Percentiles rank a stretch among this genome's conserved stretches.
Evolutionary conservation across 2,329 filamentous ascomycete species (phyloP).

Genomic region (Clonostachys byssicola): DNA sequence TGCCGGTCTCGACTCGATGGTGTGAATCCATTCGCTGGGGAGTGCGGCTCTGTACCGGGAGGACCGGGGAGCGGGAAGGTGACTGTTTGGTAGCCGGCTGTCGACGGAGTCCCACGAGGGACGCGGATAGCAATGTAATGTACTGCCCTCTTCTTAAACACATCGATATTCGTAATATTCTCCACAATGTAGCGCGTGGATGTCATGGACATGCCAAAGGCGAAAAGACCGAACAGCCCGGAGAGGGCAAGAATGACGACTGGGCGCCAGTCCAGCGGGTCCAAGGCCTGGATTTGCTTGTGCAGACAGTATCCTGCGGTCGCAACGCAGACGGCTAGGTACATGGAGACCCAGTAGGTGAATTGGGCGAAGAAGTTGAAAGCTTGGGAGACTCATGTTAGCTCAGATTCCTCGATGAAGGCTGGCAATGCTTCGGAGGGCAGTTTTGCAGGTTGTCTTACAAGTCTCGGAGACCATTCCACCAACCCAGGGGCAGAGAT

Average conservation of each 20-base stretch:
- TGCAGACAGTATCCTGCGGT: constrained; percentile 61
- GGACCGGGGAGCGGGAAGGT: constrained; percentile 50
- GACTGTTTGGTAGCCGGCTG: constrained; percentile 43
- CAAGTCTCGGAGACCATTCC: constrained; percentile 83
- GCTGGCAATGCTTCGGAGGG: not conserved
- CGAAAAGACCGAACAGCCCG: constrained; percentile 76
- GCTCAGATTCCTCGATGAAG: no score
- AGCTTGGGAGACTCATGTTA: constrained; percentile 27
- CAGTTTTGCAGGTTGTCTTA: constrained; percentile 22
- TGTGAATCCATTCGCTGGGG: constrained; percentile 6
- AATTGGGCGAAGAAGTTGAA: constrained; percentile 96
- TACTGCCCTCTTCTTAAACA: constrained; percentile 57
- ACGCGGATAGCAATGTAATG: constrained; percentile 74
- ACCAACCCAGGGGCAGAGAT: constrained; percentile 96
- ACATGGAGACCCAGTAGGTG: constrained; percentile 66
- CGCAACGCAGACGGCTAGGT: constrained; percentile 60
- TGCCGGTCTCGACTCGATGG: constrained; percentile 30
- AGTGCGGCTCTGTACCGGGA: constrained; percentile 3
- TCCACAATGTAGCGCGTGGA: constrained; percentile 64
- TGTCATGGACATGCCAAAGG: constrained; percentile 69
- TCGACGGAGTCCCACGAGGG: constrained; percentile 39
- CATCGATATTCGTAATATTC: constrained; percentile 85
- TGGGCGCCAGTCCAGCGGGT: constrained; percentile 51
- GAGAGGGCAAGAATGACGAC: constrained; percentile 63
- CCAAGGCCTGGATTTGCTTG: constrained; percentile 39